Base-by-base conservation (phyloP, 202 grass and related monocot species). In the Panicum virgatum region DNA sequence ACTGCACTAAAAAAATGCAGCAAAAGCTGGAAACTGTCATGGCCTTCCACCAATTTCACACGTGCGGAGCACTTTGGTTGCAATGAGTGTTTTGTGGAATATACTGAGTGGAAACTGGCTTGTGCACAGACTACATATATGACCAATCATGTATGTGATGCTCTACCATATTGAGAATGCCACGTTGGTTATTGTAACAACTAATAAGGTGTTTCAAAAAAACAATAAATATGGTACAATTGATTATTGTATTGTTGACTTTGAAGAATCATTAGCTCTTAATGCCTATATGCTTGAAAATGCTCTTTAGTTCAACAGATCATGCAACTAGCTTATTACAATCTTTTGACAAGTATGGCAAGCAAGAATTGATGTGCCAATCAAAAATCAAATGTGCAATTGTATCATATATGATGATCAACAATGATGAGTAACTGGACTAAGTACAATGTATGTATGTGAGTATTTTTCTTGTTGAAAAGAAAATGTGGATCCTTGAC, bases 1-100 rank as follows among this genome's bases (percentile, higher is more conserved):
- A 63, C 66, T 87, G 43, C 84, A 65, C 61, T 87, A 77, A 83
- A 59, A 80, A 32, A 51, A 81, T 78, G 20, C 10, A 14, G 26
- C 74, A 75, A 25, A 56, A 63, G 37, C 8, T 83, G 62, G 26
- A 45, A 25, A 52, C 25, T 1, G 25, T 18, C 18, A 8, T 39
- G 34, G 53, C 25, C 15, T 75, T 43, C 46, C 43, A 62, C 7
- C 16, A 67, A 27, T 67, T 76, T 60, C 40, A 61, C 14, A 15
- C 3, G 22, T 36, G 12, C 22, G 6, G 66, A 78, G 26, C 18
- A 40, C 22, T 84, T 58, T 58, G 62, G 32, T 68, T 75, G 46
- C 36, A 73, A 50, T 22, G 2, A 73, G 47, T 83, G 73, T 65
- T 29, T 29, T 43, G 16, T 73, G 32, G n/a, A 11, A 61, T 75